Conservation (phyloP, 2,329 filamentous ascomycete genomes). For the Talaromyces atroroseus region DNA sequence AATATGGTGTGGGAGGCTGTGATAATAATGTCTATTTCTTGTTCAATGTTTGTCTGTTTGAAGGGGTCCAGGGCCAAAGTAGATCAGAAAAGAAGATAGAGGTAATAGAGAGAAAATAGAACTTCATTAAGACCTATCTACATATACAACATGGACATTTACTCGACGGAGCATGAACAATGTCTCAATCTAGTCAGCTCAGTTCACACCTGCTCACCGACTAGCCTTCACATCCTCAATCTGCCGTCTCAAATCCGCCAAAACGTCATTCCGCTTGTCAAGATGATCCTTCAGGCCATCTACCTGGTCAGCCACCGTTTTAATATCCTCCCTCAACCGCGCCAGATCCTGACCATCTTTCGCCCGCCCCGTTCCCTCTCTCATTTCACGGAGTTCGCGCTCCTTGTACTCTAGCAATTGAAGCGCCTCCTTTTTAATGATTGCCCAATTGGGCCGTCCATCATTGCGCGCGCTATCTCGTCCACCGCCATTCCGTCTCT, state of each 20-base stretch:
- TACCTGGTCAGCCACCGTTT: conserved; percentile 88
- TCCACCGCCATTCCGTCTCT: conserved; percentile 40
- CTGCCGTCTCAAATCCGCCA: conserved; percentile 72
- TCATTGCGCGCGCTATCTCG: conserved; percentile 49
- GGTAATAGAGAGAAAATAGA: neutral
- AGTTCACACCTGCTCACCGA: conserved; percentile 30
- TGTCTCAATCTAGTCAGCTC: neutral
- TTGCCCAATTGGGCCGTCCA: conserved; percentile 74
- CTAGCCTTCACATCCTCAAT: conserved; percentile 78
- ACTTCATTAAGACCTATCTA: conserved; percentile 5
- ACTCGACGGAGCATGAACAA: conserved; percentile 8
- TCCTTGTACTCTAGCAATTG: conserved; percentile 92
- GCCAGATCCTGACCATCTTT: conserved; percentile 68
- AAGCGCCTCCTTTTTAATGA: conserved; percentile 91
- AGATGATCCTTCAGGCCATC: conserved; percentile 83
- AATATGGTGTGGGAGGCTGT: too few species aligned
- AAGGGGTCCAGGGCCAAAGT: too few species aligned
- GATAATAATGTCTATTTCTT: too few species aligned
- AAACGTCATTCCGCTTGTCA: conserved; percentile 64
- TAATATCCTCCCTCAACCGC: conserved; percentile 76
- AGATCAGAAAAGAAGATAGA: neutral
- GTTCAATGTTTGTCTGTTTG: too few species aligned
- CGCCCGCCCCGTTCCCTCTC: conserved; percentile 47
- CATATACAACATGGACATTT: neutral
- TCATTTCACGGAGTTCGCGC: conserved; percentile 69